Evolutionary conservation across 2,329 filamentous ascomycete genomes (phyloP).

Genomic region (Fusarium sp.): DNA sequence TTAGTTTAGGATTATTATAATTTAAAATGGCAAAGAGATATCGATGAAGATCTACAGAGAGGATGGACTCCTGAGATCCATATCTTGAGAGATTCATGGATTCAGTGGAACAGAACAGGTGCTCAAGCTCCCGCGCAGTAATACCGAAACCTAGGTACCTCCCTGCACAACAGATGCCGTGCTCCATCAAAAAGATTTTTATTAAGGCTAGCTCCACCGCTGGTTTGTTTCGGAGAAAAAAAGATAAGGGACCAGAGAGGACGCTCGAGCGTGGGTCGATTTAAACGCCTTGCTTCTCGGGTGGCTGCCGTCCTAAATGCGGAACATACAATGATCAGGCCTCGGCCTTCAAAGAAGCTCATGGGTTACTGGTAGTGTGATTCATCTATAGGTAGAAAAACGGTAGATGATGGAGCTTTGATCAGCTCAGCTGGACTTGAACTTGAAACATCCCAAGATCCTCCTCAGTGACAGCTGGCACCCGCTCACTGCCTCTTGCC

Average conservation of each 20-base stretch:
- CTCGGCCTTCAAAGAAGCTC: slow-evolving; percentile 6
- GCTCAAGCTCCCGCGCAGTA: not conserved
- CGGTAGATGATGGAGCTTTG: not conserved
- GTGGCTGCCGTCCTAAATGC: slow-evolving; percentile 17
- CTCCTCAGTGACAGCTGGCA: not conserved
- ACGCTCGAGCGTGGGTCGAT: not conserved
- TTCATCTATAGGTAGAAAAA: not conserved
- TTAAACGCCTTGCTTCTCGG: slow-evolving; percentile 10
- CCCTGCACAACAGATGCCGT: slow-evolving; percentile 1
- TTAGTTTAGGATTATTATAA: not conserved
- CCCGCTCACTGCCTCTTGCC: slow-evolving; percentile 11
- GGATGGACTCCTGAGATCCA: not conserved
- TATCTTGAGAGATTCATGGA: not conserved
- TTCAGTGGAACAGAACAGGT: not conserved
- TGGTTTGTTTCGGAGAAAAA: slow-evolving; percentile 29
- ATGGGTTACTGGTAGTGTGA: not conserved
- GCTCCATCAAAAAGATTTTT: slow-evolving; percentile 1
- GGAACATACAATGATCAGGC: slow-evolving; percentile 16
- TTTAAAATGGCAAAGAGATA: not conserved
- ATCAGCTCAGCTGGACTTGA: not conserved
- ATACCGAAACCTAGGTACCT: not conserved
- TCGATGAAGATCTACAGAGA: not conserved
- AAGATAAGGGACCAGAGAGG: not conserved
- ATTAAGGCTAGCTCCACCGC: slow-evolving; percentile 9
- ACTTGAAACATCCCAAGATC: slow-evolving; percentile 20